A percentile compares a stretch with the other conserved stretches of the same genome.
Evolutionary conservation across 2,329 filamentous ascomycete species (phyloP).

Genomic region (Fusarium sp.): DNA sequence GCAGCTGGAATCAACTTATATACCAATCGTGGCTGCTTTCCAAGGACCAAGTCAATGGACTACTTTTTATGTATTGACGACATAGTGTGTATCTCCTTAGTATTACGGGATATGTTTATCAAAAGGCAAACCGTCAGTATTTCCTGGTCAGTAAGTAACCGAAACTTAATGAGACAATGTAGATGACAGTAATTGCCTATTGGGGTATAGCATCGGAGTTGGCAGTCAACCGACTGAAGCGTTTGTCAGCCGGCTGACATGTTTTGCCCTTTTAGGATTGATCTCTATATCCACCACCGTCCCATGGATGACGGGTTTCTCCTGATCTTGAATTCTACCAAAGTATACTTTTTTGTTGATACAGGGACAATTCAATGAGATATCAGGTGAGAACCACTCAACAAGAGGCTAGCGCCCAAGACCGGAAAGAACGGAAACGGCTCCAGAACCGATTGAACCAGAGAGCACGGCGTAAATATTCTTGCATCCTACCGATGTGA

Average conservation of each 20-base stretch:
- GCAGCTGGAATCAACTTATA: not conserved
- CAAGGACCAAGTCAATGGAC: no score
- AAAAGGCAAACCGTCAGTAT: no score
- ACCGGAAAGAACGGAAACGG: constrained; percentile 25
- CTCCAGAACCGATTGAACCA: constrained; percentile 35
- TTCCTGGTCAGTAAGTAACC: not conserved
- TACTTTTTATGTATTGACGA: no score
- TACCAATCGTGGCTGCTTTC: not conserved
- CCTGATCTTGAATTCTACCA: not conserved
- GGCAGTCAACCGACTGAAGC: not conserved
- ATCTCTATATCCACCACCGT: not conserved
- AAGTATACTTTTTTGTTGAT: no score
- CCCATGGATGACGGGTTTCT: not conserved
- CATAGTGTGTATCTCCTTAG: not conserved
- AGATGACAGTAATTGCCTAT: constrained; percentile 32
- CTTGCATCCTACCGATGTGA: not conserved
- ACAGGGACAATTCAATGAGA: fast-evolving
- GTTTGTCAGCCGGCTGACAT: constrained; percentile 31
- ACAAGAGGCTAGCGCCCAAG: not conserved
- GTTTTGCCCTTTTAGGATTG: constrained; percentile 19
- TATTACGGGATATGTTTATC: not conserved
- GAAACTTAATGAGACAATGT: constrained; percentile 2
- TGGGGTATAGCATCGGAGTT: constrained; percentile 27
- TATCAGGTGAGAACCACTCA: not conserved
- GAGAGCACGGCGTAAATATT: constrained; percentile 30